Evolutionary conservation across 1,284 basidiomycete species (phyloP).

Genomic region (Cryptococcus hybrid): DNA sequence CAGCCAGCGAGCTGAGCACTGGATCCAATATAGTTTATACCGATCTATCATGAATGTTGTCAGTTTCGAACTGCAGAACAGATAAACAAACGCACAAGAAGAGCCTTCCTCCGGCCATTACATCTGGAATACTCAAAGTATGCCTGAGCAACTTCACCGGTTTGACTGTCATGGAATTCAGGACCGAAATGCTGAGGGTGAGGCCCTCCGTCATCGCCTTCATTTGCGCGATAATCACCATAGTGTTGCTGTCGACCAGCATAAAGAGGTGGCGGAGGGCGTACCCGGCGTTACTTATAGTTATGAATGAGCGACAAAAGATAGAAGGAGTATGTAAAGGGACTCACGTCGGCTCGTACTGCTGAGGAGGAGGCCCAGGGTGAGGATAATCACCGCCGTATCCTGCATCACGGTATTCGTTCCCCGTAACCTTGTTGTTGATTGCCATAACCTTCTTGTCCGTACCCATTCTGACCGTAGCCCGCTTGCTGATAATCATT

Average conservation of each 20-base stretch:
- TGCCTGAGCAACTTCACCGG: constrained; percentile 55
- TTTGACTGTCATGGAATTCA: constrained; percentile 44
- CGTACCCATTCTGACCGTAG: not conserved
- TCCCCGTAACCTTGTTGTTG: not conserved
- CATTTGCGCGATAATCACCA: not conserved
- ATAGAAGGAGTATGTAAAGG: not conserved
- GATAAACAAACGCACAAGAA: constrained; percentile 21
- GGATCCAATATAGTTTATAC: constrained; percentile 72
- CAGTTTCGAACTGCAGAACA: not conserved
- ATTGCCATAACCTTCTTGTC: not conserved
- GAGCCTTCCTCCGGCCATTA: constrained; percentile 34
- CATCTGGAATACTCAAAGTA: constrained; percentile 84
- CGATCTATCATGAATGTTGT: constrained; percentile 21
- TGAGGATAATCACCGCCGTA: not conserved
- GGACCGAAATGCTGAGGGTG: constrained; percentile 65
- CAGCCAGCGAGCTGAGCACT: constrained; percentile 68
- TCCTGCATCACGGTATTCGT: not conserved
- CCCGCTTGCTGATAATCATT: not conserved
- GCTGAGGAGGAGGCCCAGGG: constrained; percentile 7
- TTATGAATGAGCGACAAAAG: not conserved
- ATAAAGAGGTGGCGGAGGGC: constrained; percentile 7
- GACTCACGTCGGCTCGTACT: constrained; percentile 12
- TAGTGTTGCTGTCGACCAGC: constrained; percentile 2
- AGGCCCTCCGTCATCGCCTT: constrained; percentile 5
- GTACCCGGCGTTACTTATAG: constrained; percentile 9